Base-by-base conservation (phyloP, 1,139 yeast species). In the Geotrichum klebahnii region DNA sequence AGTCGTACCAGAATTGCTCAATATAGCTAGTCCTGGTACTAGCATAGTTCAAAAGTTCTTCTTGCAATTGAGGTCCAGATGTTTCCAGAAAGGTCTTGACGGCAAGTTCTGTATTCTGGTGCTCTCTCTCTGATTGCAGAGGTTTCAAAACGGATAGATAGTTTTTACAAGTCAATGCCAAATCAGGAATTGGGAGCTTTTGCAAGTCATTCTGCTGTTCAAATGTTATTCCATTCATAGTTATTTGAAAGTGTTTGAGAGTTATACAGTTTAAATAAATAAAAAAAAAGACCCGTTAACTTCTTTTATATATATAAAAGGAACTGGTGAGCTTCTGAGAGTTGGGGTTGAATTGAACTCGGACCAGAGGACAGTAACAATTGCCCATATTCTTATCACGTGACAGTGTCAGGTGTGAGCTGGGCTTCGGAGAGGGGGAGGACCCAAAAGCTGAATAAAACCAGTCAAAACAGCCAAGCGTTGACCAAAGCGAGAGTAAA, bases 1-100 rank as follows among this genome's bases (percentile, higher is more conserved):
- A 80, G 64, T 88, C 96, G 66, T 81, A 87, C 96, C 96, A 88
- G 66, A 88, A 88, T 65, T 88, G 95, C 67, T 88, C 96, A 56
- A 88, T 88, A 67, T 84, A 88, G 8, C 94, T 82, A 49, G 85
- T 79, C 58, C 89, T 73, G 17, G 78, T 68, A 52, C 78, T 73
- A 9, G 87, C 75, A 60, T 84, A 86, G 49, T 78, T 78, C 44
- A 80, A 69, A 44, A 87, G 74, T 60, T 80, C 81, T 31, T 77
- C 70, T 58, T 84, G 87, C 57, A 88, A 73, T 51, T 77, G 73
- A 28, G 80, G 76, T 4, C 90, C 88, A 12, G 76, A 65, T 17
- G 80, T 76, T 50, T 74, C 67, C 52, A 85, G 62, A 62, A 86
- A 82, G 58, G 72, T 65, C 24, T 72, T 67, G 37, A 86, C 90